Percentiles rank a stretch among this genome's conserved stretches.
Evolutionary conservation across 2,329 filamentous ascomycete species (phyloP).

Genomic region (Aureobasidium leucospermi): DNA sequence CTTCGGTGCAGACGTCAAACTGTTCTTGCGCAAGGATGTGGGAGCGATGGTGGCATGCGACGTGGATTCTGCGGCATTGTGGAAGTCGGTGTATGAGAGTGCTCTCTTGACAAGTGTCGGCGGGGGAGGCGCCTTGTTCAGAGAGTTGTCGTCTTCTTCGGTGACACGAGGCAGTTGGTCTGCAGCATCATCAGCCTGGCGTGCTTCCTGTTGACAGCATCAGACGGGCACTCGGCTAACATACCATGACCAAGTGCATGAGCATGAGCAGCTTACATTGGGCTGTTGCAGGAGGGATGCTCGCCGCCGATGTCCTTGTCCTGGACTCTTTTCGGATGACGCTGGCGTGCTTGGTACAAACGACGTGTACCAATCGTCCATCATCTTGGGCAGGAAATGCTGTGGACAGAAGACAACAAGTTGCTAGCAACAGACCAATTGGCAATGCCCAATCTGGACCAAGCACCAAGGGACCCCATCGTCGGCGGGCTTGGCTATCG

Average conservation of each 20-base stretch:
- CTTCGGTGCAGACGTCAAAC: constrained; percentile 16
- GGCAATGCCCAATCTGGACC: background rate
- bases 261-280: constrained; percentile 34
- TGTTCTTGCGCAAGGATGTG: constrained; percentile 33
- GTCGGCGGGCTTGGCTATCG: background rate
- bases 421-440: background rate
- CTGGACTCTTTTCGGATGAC: constrained; percentile 42
- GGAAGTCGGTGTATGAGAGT: constrained; percentile 73
- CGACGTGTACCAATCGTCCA: constrained; percentile 69
- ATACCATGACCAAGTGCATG: constrained; percentile 25
- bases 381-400: constrained; percentile 14
- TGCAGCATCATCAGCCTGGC: constrained; percentile 46
- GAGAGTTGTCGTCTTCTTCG: constrained; percentile 47
- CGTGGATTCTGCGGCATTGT: constrained; percentile 45
- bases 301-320: constrained; percentile 59
- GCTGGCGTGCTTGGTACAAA: constrained; percentile 56
- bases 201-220: constrained; percentile 44
- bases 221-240: constrained; percentile 29
- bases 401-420: background rate
- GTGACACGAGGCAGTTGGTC: constrained; percentile 52
- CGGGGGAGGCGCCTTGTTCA: constrained; percentile 54
- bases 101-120: constrained; percentile 59
- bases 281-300: constrained; percentile 58
- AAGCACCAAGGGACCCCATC: no score
- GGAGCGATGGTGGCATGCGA: background rate